Evolutionary conservation across 176 grass and related monocot genomes (phyloP), one percentile per base, ranked within the genome.

Genomic region (Oryza longistaminata): DNA sequence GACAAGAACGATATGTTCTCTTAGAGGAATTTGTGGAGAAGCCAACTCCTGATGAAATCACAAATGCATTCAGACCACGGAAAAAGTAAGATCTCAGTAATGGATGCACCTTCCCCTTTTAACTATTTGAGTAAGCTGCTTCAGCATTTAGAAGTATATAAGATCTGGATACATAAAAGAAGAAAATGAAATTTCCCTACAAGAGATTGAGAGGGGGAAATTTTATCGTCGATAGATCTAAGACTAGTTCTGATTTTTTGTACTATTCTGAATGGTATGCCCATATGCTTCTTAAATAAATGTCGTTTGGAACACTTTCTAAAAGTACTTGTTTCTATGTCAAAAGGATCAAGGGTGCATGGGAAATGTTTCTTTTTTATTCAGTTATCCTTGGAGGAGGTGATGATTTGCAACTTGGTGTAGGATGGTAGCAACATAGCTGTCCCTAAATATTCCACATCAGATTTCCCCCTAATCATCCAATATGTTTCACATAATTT

Each of bases 1-100:
- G 85, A 74, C 92, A 92, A 80, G 95, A 98, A 77, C 93, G 90
- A 48, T 98, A 98, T 53, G 45, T 85, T 77, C 61, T 93, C 58
- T 80, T 95, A 87, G 89, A 91, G 35, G 85, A 90, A 87, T 93
- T 95, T 79, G 70, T 82, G 4, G 77, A 87, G 73, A 98, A 85
- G 69, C 95, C 95, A 88, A 93, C 95, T 7, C 43, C 79, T 68
- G 86, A 93, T 55, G 93, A 98, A 64, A 93, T 98, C 73, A 98
- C 90, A 11, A 74, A 80, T 79, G 93, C 95, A 75, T 93, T 98
- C 83, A 83, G 31, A 79, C 89, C 89, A 77, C 81, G 40, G 70
- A 85, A 70, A 83, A 94, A 79, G 95, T 93, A 91, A 91, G 88
- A 71, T 58, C 15, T 37, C 35, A 6, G 35, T 5, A 37, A 5